Evolutionary conservation across 139 green algal genomes (phyloP), one percentile per base, ranked within the genome.

Genomic region (Chlorella sp.): DNA sequence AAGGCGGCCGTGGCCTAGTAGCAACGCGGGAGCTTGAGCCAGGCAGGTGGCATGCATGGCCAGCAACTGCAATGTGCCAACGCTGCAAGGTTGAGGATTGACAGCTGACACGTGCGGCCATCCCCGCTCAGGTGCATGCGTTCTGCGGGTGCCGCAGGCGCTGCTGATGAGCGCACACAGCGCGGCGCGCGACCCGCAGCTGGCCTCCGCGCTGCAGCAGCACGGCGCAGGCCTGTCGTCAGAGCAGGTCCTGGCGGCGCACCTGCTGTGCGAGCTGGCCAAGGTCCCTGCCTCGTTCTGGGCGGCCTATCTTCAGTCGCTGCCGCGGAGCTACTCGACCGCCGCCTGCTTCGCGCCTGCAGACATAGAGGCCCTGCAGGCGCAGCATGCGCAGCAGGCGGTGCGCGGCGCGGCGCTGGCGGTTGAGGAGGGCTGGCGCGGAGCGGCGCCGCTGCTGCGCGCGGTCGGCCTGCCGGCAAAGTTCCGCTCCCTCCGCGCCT

Each of bases 191-290:
- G 80, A 86, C 38, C 14, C 45, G 2, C 51, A 76, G 31, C 48
- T 82, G 55, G 15, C 19, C 11, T 33, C 56, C 2, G 42, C 29
- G 11, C 56, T 74, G 33, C 53, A 45, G 63, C 61, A 31, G 25
- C 21, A 8, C 55, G 61, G 53, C 5, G 42, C 58, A 36, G 19
- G 0, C 3, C 69, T 89, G 2, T 65, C 41, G 9, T 79, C 73
- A 40, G 70, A 82, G 12, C 77, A 88, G 85, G 72, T 95, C 4
- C 82, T 95, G 8, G 67, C 67, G 0, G 71, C 86, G 2, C 90
- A 95, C 70, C 79, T 96, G 46, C 85, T 96, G 42, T 73, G 87
- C 40, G 91, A 96, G 67, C 51, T 82, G 1, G 79, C 82, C 38
- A 91, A 88, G 56, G 83, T 83, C 0, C 11, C 63, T 0, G 42